Evolutionary conservation across 164 flowering plant species (phyloP).

Genomic region (Macadamia tetraphylla): DNA sequence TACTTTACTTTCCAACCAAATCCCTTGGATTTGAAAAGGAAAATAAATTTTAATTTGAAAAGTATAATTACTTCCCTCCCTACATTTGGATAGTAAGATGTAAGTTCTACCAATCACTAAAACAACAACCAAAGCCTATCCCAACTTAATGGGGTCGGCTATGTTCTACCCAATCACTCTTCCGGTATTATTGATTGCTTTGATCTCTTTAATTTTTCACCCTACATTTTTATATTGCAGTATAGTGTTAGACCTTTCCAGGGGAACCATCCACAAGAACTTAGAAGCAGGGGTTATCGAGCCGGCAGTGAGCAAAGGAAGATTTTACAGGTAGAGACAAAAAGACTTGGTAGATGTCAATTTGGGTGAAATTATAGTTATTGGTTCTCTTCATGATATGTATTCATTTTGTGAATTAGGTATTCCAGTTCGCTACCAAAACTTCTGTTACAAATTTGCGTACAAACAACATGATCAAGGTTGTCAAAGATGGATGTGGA

Average conservation of each 20-base stretch:
- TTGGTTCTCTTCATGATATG: neutral
- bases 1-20: too few relatives aligned
- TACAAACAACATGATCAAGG: conserved; percentile 94
- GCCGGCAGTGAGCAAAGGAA: conserved; percentile 46
- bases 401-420: conserved; percentile 26
- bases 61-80: too few relatives aligned
- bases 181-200: neutral
- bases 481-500: conserved; percentile 78
- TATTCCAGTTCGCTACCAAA: conserved; percentile 12
- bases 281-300: conserved; percentile 80
- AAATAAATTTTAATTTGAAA: too few relatives aligned
- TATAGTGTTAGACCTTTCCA: conserved; percentile 86
- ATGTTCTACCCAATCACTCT: neutral
- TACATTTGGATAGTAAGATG: too few relatives aligned
- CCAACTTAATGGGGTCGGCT: too few relatives aligned
- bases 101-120: too few relatives aligned
- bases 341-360: too few relatives aligned
- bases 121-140: too few relatives aligned
- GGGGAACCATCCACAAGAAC: conserved; percentile 77
- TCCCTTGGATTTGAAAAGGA: too few relatives aligned
- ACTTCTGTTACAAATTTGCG: conserved; percentile 94
- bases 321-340: conserved; percentile 74
- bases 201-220: neutral
- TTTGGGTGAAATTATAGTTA: neutral
- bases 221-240: conserved; percentile 33